Percentiles rank a stretch among this genome's conserved stretches.
These are phyloP conservation scores for Petunia secreta DNA, from an alignment of 257 asterid genomes.

Conservation along the genomic window DNA sequence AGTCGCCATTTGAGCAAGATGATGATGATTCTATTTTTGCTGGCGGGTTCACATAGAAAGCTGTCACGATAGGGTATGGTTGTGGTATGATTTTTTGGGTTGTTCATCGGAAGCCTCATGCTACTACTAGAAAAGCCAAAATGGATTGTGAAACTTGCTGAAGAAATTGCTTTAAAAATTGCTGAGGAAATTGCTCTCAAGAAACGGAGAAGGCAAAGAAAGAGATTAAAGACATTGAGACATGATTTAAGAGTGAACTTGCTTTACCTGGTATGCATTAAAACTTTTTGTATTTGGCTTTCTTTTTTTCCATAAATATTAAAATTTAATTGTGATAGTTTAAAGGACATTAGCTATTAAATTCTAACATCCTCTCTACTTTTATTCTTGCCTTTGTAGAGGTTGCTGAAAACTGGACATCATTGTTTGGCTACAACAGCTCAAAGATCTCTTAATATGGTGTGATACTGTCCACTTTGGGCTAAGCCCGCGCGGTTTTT, in stretches of 20 bases:
- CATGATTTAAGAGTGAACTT: not conserved
- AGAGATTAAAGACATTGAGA: not conserved
- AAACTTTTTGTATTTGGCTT: too few species aligned
- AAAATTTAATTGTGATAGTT: too few species aligned
- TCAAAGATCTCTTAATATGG: too few species aligned
- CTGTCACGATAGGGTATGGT: not conserved
- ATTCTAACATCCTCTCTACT: not conserved
- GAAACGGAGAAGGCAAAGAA: not conserved
- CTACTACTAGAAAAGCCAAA: not conserved
- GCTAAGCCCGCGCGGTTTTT: too few species aligned
- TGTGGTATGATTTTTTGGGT: conserved; percentile 1
- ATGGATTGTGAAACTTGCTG: not conserved
- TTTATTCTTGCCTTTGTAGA: not conserved
- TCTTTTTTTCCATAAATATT: too few species aligned
- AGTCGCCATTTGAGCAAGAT: not conserved
- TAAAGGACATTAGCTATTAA: too few species aligned
- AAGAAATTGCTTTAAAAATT: not conserved
- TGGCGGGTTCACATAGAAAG: not conserved
- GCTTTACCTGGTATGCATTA: not conserved
- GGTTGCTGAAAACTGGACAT: not conserved
- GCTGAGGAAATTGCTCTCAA: not conserved
- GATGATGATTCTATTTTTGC: not conserved
- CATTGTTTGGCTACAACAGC: not conserved
- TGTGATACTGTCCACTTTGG: too few species aligned
- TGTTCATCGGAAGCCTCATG: not conserved